Evolutionary conservation across 2,329 filamentous ascomycete genomes (phyloP).

Genomic region (Mariannaea sp.): DNA sequence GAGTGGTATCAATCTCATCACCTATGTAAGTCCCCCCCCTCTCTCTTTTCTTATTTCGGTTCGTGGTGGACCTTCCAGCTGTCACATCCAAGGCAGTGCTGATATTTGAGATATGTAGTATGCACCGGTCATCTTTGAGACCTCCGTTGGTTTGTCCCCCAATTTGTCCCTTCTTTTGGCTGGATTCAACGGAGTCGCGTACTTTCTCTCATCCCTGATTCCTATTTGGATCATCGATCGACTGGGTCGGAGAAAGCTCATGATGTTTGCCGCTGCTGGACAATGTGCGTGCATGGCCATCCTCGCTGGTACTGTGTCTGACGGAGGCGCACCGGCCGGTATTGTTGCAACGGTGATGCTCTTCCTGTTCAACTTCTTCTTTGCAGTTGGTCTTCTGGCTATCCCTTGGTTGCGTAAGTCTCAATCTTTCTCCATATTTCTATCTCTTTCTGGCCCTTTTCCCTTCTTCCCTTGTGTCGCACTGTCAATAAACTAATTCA

Average conservation of each 20-base stretch:
- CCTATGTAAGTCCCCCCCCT: conserved; percentile 37
- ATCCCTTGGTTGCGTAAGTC: conserved; percentile 44
- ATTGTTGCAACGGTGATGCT: conserved; percentile 52
- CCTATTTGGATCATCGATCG: conserved; percentile 44
- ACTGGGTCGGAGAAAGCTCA: conserved; percentile 61
- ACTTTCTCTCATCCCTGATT: conserved; percentile 40
- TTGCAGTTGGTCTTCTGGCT: conserved; percentile 47
- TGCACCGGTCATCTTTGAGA: conserved; percentile 51
- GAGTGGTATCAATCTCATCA: conserved; percentile 44
- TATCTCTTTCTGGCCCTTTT: too few species aligned
- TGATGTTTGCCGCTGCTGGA: conserved; percentile 53
- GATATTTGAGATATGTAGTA: conserved; percentile 35
- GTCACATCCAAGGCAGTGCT: not conserved
- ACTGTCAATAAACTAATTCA: conserved; percentile 9
- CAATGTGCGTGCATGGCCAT: conserved; percentile 52
- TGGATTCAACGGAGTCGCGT: conserved; percentile 54
- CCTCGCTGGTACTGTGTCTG: conserved; percentile 49
- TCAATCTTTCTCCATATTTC: accelerated
- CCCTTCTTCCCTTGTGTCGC: not conserved
- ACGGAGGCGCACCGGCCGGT: conserved; percentile 44
- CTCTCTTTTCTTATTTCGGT: not conserved
- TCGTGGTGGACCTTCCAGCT: too few species aligned
- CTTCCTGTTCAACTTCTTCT: conserved; percentile 51
- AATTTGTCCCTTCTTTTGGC: conserved; percentile 56
- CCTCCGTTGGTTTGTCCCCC: conserved; percentile 49